Evolutionary conservation across 371 early-diverging fungal genomes (phyloP), one percentile per base, ranked within the genome.

Genomic region (Apophysomyces variabilis): DNA sequence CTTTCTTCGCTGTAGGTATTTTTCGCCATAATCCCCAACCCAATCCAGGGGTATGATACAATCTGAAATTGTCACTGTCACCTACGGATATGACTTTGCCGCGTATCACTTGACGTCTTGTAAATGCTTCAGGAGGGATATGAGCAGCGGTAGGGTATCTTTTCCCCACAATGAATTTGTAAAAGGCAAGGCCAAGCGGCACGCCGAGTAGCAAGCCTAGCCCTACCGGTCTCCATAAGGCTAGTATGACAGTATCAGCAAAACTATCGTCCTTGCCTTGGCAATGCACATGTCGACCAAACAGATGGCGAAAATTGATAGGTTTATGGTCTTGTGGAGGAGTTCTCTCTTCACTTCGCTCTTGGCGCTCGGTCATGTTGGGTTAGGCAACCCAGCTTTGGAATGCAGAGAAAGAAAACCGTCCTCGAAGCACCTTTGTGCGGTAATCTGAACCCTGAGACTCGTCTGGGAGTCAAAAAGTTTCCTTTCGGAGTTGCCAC

Each of bases 11-110:
- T 5, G 67, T 76, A 5, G 88, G 88, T 12, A 87, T 74, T 38
- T 73, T 67, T 43, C 88, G 60, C 4, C 76, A 58, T 84, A 85
- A 85, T 1, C 84, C 84, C 86, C 86, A 86, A 0, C 88, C 88
- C 38, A 79, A 74, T 5, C 85, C 85, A 12, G 89, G 86, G 0
- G 86, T 85, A 74, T 88, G 89, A 60, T 85, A 88, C 8, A 88
- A 63, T 39, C 89, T 69, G 64, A 88, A 87, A 43, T 87, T 87
- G 43, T 88, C 89, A 35, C 87, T 83, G 62, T 88, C 89, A 7
- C 86, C 86, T 14, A 88, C 87, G 37, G 84, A 75, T 4, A 81
- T 78, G 7, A 83, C 89, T 39, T 65, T 79, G 5, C 89, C 89
- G 9, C 69, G 73, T 11, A 88, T 71, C 3, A 61, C 63, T 13